Evolutionary conservation across 305 asterid species (phyloP).

Genomic region (Salvia sclarea): DNA sequence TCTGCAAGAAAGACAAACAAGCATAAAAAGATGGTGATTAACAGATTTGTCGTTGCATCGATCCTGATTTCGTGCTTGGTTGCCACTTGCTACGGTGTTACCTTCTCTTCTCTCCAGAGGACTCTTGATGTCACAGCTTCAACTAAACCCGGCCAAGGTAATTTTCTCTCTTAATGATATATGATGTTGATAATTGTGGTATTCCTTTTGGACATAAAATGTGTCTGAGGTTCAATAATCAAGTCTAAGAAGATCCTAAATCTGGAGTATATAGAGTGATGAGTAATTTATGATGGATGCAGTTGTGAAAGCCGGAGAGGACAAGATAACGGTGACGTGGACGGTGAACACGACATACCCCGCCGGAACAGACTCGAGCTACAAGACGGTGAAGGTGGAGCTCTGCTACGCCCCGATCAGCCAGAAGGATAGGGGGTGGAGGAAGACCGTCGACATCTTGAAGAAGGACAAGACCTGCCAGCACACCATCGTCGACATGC

Average conservation of each 20-base stretch:
- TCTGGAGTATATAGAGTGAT: not conserved
- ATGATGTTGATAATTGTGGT: too few relatives aligned
- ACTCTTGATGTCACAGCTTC: slow-evolving; percentile 51
- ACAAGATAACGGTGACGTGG: slow-evolving; percentile 51
- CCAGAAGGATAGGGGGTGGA: slow-evolving; percentile 69
- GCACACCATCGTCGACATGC: slow-evolving; percentile 42
- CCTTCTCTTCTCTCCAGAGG: slow-evolving; percentile 45
- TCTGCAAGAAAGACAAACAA: not conserved
- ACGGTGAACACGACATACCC: slow-evolving; percentile 39
- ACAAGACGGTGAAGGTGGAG: slow-evolving; percentile 44
- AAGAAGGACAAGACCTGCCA: slow-evolving; percentile 70
- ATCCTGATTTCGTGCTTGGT: slow-evolving; percentile 36
- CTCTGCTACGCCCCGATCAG: slow-evolving; percentile 68
- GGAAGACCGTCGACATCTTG: slow-evolving; percentile 54
- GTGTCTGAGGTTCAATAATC: not conserved
- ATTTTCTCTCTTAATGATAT: not conserved
- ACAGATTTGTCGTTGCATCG: slow-evolving; percentile 20
- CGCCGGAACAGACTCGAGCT: slow-evolving; percentile 41
- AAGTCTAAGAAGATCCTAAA: too few relatives aligned
- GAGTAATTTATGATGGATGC: not conserved
- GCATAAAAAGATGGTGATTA: slow-evolving; percentile 36
- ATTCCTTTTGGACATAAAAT: not conserved
- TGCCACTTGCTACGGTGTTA: slow-evolving; percentile 21
- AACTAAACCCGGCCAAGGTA: slow-evolving; percentile 49
- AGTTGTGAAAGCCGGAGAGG: slow-evolving; percentile 65